Evolutionary conservation across 345 rosid genomes (phyloP).

Genomic region (Populus euphratica): DNA sequence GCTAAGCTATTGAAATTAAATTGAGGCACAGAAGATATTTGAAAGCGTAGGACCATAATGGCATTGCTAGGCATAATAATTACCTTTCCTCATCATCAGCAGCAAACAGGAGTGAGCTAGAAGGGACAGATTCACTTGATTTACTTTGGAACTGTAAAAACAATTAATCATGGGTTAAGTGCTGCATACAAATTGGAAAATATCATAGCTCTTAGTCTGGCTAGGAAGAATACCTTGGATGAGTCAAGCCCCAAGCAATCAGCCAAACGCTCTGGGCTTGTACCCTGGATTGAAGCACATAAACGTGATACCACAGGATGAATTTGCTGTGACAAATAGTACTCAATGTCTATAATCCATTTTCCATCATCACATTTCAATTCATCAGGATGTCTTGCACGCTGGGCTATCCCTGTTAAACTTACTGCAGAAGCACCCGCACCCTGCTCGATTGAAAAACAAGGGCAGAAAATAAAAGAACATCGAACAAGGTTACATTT

Average conservation of each 20-base stretch:
- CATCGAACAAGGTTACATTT: neutral
- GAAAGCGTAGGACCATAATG: neutral
- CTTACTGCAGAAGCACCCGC: conserved; percentile 56
- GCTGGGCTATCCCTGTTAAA: conserved; percentile 79
- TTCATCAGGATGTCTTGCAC: conserved; percentile 98
- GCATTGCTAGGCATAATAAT: conserved; percentile 1
- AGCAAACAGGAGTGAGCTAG: conserved; percentile 55
- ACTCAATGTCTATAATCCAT: conserved; percentile 94
- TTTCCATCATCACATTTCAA: conserved; percentile 68
- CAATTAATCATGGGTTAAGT: conserved; percentile 6
- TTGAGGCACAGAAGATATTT: neutral
- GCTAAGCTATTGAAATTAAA: neutral
- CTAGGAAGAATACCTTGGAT: conserved; percentile 59
- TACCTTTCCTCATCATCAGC: conserved; percentile 80
- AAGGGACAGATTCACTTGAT: conserved; percentile 45
- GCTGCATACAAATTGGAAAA: neutral
- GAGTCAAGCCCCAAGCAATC: conserved; percentile 96
- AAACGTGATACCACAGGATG: conserved; percentile 95
- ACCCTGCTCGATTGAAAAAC: conserved; percentile 45
- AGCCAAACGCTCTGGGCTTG: conserved; percentile 90
- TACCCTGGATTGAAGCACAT: conserved; percentile 94
- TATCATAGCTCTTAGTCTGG: neutral
- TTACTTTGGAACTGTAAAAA: conserved; percentile 62
- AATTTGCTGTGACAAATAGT: conserved; percentile 96
- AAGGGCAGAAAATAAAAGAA: neutral